Conservation (phyloP, 2,329 filamentous ascomycete genomes). For the Hypoxylon sp. region DNA sequence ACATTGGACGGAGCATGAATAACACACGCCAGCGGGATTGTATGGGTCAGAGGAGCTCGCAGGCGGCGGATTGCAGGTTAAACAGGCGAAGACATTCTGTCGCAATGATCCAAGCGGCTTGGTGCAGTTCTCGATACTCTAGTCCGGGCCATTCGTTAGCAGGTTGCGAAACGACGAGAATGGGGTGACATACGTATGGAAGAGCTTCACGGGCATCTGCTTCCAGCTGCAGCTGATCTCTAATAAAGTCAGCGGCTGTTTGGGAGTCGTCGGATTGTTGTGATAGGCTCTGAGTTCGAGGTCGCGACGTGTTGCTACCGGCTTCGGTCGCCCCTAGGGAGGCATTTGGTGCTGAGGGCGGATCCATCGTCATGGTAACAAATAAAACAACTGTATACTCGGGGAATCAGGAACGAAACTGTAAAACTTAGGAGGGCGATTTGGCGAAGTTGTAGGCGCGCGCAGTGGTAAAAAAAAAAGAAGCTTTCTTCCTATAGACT, state of each 20-base stretch:
- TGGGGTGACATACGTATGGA: conserved; percentile 79
- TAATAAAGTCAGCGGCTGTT: conserved; percentile 86
- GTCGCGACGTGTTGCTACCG: conserved; percentile 41
- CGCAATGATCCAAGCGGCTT: conserved; percentile 89
- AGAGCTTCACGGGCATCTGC: conserved; percentile 95
- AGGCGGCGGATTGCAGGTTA: conserved; percentile 92
- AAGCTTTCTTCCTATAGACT: not conserved
- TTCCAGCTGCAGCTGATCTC: conserved; percentile 90
- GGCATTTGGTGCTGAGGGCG: conserved; percentile 52
- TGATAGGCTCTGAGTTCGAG: conserved; percentile 72
- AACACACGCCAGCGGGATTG: conserved; percentile 88
- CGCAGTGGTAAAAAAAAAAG: conserved; percentile 6
- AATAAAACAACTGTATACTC: not conserved
- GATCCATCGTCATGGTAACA: conserved; percentile 54
- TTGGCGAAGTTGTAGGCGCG: conserved; percentile 10
- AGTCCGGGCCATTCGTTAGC: conserved; percentile 25
- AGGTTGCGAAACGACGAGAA: conserved; percentile 32
- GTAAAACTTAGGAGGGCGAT: not conserved
- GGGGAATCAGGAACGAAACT: conserved; percentile 6
- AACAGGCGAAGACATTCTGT: conserved; percentile 90
- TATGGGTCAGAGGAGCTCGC: conserved; percentile 72
- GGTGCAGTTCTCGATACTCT: conserved; percentile 96
- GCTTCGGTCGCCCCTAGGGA: conserved; percentile 48
- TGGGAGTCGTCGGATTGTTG: conserved; percentile 73
- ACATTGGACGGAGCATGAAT: conserved; percentile 95